These are phyloP conservation scores for Fusarium fujikuroi DNA, from an alignment of 2,329 filamentous ascomycete species.

Conservation along the genomic window DNA sequence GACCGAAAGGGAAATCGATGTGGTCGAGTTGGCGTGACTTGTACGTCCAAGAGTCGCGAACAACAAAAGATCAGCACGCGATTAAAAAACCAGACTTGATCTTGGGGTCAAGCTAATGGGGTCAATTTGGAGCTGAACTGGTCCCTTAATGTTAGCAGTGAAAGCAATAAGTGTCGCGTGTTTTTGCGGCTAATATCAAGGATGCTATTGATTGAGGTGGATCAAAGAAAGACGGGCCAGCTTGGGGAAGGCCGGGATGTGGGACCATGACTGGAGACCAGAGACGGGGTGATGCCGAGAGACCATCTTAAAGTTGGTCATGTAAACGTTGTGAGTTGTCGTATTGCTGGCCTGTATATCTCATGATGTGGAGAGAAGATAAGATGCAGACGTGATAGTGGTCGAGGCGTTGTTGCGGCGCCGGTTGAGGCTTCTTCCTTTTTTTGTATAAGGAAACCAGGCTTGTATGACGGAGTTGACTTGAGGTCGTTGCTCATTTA, in stretches of 20 bases:
- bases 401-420: conserved; percentile 18
- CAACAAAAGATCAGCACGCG: conserved; percentile 16
- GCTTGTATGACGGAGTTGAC: background rate
- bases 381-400: conserved; percentile 5
- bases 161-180: conserved; percentile 41
- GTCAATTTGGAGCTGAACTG: conserved; percentile 26
- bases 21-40: conserved; percentile 8
- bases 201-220: conserved; percentile 32
- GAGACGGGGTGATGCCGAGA: conserved; percentile 27
- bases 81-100: background rate
- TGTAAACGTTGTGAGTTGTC: conserved; percentile 23
- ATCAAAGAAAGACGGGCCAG: conserved; percentile 39
- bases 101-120: conserved; percentile 30
- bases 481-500: conserved; percentile 7
- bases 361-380: conserved; percentile 6
- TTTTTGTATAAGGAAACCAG: background rate
- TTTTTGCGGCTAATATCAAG: conserved; percentile 45
- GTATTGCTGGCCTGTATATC: conserved; percentile 10
- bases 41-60: conserved; percentile 10
- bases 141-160: conserved; percentile 39
- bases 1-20: conserved; percentile 26
- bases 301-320: conserved; percentile 29
- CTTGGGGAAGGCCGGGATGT: conserved; percentile 43
- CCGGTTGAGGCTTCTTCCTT: conserved; percentile 10
- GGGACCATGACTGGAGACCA: conserved; percentile 40